phyloP scores from a whole-genome alignment of 306 rosid species.

The Inga leiocalycina region DNA sequence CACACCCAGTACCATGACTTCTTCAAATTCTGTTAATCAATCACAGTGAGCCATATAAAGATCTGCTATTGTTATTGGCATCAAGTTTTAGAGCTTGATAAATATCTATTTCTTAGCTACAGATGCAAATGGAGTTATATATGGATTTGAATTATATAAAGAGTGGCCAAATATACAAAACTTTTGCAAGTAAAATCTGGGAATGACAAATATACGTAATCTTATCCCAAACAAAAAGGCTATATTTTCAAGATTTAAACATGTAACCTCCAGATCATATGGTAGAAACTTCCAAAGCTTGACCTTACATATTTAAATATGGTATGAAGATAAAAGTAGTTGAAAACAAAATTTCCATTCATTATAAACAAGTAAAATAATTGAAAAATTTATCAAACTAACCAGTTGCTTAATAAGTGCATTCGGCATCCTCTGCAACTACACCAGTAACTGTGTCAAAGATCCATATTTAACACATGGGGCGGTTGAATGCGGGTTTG shows the following conservation, averaged over 20 bases:
- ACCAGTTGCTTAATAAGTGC: background rate
- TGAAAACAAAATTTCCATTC: background rate
- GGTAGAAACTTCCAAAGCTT: too few species aligned
- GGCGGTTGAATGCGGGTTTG: slow-evolving; percentile 14
- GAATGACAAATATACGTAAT: too few species aligned
- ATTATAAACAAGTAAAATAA: too few species aligned
- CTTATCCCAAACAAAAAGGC: accelerated
- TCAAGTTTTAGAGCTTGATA: background rate
- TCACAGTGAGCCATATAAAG: too few species aligned
- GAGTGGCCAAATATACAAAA: too few species aligned
- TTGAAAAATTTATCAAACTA: background rate
- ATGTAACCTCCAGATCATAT: too few species aligned
- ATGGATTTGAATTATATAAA: background rate
- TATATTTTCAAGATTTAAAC: too few species aligned
- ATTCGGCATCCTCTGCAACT: background rate
- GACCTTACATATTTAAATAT: too few species aligned
- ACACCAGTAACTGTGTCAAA: background rate
- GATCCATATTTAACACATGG: slow-evolving; percentile 10
- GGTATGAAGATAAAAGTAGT: too few species aligned
- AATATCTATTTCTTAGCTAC: background rate
- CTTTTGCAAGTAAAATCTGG: too few species aligned
- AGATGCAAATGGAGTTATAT: background rate
- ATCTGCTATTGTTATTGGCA: background rate
- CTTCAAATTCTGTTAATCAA: background rate
- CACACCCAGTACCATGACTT: background rate